Evolutionary conservation across 169 alveolate genomes (phyloP).

Genomic region (Plasmodium cynomolgi): DNA sequence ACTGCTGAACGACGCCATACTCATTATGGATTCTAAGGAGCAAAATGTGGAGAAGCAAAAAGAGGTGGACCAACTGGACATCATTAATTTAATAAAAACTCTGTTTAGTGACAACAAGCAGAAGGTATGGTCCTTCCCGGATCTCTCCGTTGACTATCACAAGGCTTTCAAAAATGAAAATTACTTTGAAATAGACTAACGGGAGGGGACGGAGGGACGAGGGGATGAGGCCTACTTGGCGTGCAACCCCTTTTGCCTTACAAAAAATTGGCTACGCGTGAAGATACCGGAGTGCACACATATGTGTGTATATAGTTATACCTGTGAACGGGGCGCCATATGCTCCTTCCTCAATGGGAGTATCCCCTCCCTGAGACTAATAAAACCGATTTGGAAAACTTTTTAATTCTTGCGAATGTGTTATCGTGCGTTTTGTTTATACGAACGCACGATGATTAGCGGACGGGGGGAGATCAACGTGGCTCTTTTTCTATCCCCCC

Average conservation of each 20-base stretch:
- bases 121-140: constrained; percentile 30
- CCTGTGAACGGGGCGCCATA: too few species aligned
- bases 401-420: background rate
- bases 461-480: background rate
- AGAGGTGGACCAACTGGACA: constrained; percentile 14
- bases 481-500: background rate
- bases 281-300: too few species aligned
- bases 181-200: constrained; percentile 57
- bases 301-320: too few species aligned
- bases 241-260: background rate
- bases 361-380: too few species aligned
- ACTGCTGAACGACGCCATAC: constrained; percentile 33
- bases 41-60: background rate
- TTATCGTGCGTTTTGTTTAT: background rate
- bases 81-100: constrained; percentile 29
- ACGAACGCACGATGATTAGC: background rate
- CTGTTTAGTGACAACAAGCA: constrained; percentile 35
- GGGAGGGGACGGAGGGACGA: background rate
- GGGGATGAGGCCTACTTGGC: background rate
- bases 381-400: too few species aligned
- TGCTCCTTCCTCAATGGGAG: too few species aligned
- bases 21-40: constrained; percentile 18
- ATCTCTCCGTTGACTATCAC: constrained; percentile 44
- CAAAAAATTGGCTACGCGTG: background rate
- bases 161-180: constrained; percentile 63